Evolutionary conservation across 208 protist genomes (phyloP), one percentile per base, ranked within the genome.

Genomic region (Novymonas esmeraldas): DNA sequence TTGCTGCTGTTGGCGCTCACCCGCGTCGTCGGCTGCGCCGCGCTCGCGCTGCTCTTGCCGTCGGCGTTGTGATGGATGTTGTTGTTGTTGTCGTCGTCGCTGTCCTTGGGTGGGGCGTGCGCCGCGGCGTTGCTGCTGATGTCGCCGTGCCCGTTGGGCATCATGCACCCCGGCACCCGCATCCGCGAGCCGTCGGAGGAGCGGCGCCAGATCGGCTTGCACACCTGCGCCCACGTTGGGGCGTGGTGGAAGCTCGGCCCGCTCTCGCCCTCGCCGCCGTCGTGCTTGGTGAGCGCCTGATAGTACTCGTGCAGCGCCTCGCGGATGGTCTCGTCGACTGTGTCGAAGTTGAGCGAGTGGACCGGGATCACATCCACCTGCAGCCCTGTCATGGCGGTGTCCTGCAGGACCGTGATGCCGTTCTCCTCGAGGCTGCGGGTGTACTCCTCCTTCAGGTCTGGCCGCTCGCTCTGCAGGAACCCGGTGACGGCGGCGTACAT

Each of bases 381-480:
- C 55, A 95, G 70, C 24, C 87, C 87, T 6, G 90, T 95, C 90
- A 95, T 93, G 55, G 90, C 85, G 1, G 87, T 93, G 76, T 93
- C 87, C 34, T 89, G 59, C 60, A 93, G 64, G 26, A 92, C 81
- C 49, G 85, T 90, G 52, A 93, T 90, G 51, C 78, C 81, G 68
- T 81, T 87, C 64, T 77, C 62, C 48, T 92, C 84, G 6, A 93
- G 70, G 28, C 74, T 81, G 55, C 79, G 60, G 38, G 57, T 82
- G 71, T 83, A 90, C 57, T 92, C 89, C 28, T 95, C 86, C 41
- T 76, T 82, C 44, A 93, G 64, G 60, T 92, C 87, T 6, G 82
- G 80, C 16, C 82, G 78, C 31, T 74, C 80, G 18, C 76, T 84
- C 45, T 81, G 76, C 41, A 95, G 57, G 48, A 93, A 89, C 14